phyloP scores from a whole-genome alignment of 305 asterid species.

The Rubia peregrina region DNA sequence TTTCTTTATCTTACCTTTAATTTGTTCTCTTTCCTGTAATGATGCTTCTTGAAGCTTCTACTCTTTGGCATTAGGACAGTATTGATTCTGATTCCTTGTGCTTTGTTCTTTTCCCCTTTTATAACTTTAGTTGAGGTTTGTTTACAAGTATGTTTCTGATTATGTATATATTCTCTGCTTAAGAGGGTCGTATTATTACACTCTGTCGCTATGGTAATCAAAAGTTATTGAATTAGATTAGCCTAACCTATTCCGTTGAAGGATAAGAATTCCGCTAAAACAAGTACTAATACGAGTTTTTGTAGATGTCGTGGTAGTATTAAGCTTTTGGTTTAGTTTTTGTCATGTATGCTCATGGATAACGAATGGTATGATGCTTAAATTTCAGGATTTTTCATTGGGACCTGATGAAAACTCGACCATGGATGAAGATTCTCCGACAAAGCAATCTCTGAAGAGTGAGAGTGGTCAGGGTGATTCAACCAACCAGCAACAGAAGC shows the following conservation, averaged over 20 bases:
- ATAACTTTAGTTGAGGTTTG: constrained; percentile 2
- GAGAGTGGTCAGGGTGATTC: constrained; percentile 35
- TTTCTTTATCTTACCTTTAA: constrained; percentile 7
- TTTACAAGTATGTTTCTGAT: neutral
- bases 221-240: neutral
- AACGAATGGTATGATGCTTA: constrained; percentile 15
- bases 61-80: constrained; percentile 11
- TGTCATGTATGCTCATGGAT: neutral
- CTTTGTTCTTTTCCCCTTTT: neutral
- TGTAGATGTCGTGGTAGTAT: neutral
- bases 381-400: constrained; percentile 34
- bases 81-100: constrained; percentile 21
- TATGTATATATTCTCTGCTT: neutral
- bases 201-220: neutral
- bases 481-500: constrained; percentile 36
- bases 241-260: neutral
- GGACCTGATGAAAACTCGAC: constrained; percentile 29
- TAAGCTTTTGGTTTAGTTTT: neutral
- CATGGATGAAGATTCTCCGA: constrained; percentile 28
- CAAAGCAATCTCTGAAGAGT: constrained; percentile 20
- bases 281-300: neutral
- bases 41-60: neutral
- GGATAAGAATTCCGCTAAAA: neutral
- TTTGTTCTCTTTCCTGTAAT: constrained; percentile 15
- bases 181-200: neutral